Evolutionary conservation across 805 yeast genomes (phyloP).

Genomic region (Zygosaccharomyces pseudorouxii): DNA sequence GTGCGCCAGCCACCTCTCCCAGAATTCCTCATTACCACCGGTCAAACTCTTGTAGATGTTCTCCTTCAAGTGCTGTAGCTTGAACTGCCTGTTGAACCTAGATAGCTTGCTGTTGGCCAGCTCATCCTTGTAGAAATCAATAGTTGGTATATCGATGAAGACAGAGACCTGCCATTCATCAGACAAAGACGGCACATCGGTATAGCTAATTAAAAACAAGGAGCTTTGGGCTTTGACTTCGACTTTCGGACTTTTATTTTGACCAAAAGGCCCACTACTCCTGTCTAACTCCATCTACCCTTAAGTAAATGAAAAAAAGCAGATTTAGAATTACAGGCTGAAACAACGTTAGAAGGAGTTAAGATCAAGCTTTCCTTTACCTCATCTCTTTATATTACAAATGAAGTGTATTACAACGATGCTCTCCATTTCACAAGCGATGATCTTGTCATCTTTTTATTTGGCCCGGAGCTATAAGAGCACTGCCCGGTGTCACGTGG

Average conservation of each 20-base stretch:
- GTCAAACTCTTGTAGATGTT: slow-evolving; percentile 26
- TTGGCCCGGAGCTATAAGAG: neutral
- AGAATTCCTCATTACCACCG: slow-evolving; percentile 24
- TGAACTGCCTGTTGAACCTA: slow-evolving; percentile 29
- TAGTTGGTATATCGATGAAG: slow-evolving; percentile 34
- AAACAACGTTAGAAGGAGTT: neutral
- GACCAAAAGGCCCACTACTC: slow-evolving; percentile 3
- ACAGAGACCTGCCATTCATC: slow-evolving; percentile 22
- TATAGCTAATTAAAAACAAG: slow-evolving; percentile 28
- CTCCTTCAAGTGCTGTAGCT: slow-evolving; percentile 27
- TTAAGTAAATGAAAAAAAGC: neutral
- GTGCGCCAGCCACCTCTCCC: slow-evolving; percentile 17
- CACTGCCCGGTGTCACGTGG: slow-evolving; percentile 3
- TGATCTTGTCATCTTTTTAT: slow-evolving; percentile 4
- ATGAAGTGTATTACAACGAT: neutral
- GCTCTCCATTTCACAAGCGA: neutral
- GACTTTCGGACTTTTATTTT: slow-evolving; percentile 22
- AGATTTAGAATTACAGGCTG: neutral
- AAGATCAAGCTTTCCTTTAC: neutral
- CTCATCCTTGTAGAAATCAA: slow-evolving; percentile 35
- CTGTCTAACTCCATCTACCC: neutral
- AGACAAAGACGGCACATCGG: slow-evolving; percentile 22
- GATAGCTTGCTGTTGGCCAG: slow-evolving; percentile 25
- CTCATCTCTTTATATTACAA: neutral
- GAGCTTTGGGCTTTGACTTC: slow-evolving; percentile 29